Evolutionary conservation across 2,329 filamentous ascomycete species (phyloP), one percentile per base, ranked within the genome.

Genomic region (Rutstroemia sp.): DNA sequence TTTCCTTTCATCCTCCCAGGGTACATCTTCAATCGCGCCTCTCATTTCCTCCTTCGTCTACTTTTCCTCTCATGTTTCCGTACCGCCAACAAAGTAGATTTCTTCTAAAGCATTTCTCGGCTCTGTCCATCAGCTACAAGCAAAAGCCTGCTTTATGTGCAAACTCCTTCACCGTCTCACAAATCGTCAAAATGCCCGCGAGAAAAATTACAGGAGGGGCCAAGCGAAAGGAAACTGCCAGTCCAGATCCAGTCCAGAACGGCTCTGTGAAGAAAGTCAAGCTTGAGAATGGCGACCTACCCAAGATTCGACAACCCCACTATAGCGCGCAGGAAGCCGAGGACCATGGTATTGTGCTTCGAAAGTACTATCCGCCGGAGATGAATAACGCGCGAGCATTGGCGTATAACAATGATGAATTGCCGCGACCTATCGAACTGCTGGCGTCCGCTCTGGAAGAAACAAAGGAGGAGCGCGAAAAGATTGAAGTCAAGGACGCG

Each of bases 361-460:
- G 86, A 42, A 79, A 88, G 49, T 96, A 85, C 73, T 96, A 96
- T 64, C 90, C 90, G 0, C 80, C 82, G 1, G 90, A 95, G 69
- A 95, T 96, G 85, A 88, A 79, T 73, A 94, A 90, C 65, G 81
- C 80, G 50, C 84, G 91, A 41, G 91, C 88, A 52, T 75, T 77
- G 5, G 84, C 86, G 52, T 96, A 96, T 72, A 87, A 80, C 54
- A 72, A 79, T n/a, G 79, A 86, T 52, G 77, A 81, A 49, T 74
- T 95, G 4, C 79, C 85, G 4, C 82, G 87, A 0, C 92, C 91
- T 0, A 87, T 95, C 19, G 83, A 91, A 63, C 71, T 80, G 0
- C 77, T 96, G 2, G 69, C 82, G 5, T 69, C 74, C 0, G 83
- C 85, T 0, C 75, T 91, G 5, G 69, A 76, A 23, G 79, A 84